A percentile compares a stretch with the other conserved stretches of the same genome.
Conservation (phyloP, 768 basidiomycete species). For the Xerocomus spinulosus region DNA sequence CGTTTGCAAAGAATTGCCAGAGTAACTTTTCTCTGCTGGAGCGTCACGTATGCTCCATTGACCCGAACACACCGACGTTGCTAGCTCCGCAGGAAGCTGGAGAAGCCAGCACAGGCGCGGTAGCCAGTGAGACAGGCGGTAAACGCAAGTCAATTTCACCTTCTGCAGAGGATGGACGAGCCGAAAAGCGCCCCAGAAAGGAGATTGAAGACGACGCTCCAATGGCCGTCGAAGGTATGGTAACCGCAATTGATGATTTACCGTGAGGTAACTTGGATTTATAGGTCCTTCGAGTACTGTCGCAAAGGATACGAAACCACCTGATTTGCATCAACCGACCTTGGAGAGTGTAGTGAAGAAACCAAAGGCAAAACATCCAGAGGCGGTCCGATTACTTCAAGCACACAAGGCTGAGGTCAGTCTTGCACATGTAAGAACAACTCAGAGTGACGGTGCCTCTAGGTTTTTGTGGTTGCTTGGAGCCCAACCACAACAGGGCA, state of each 20-base stretch:
- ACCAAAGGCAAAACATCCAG: constrained; percentile 34
- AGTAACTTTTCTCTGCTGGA: constrained; percentile 71
- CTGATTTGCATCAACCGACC: constrained; percentile 18
- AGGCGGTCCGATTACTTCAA: constrained; percentile 42
- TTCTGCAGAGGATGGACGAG: constrained; percentile 43
- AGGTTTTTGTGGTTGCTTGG: constrained; percentile 83
- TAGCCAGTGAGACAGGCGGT: constrained; percentile 19
- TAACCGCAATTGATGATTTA: constrained; percentile 27
- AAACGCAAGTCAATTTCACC: constrained; percentile 54
- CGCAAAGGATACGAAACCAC: constrained; percentile 19
- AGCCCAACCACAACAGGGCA: constrained; percentile 57
- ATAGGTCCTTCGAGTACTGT: constrained; percentile 12
- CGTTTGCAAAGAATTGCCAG: constrained; percentile 61
- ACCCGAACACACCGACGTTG: constrained; percentile 30
- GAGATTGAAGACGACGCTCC: constrained; percentile 37
- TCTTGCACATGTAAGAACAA: constrained; percentile 11
- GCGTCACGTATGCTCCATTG: constrained; percentile 62
- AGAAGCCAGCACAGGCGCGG: constrained; percentile 7
- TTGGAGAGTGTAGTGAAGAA: constrained; percentile 28
- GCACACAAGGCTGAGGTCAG: constrained; percentile 62
- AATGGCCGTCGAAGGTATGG: constrained; percentile 42
- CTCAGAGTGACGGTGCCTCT: constrained; percentile 3
- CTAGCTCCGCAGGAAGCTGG: constrained; percentile 16
- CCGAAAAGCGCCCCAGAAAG: constrained; percentile 61
- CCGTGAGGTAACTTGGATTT: background rate